These are phyloP conservation scores for Pichia heedii DNA, from an alignment of 805 yeast species.

Conservation along the genomic window DNA sequence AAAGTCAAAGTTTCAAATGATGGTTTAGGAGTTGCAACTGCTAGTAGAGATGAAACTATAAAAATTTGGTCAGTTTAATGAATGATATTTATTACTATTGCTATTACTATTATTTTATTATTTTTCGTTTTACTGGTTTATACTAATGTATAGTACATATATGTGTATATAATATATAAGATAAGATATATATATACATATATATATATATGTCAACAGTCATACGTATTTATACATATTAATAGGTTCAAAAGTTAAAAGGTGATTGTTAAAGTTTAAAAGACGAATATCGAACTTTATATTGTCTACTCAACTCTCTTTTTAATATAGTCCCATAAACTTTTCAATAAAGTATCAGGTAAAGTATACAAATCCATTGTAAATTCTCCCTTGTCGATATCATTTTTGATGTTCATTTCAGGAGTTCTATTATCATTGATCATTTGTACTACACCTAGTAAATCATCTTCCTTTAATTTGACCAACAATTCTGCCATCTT, in stretches of 20 bases:
- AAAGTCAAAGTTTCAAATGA: conserved; percentile 61
- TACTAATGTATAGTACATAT: no score
- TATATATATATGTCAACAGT: no score
- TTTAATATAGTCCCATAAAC: conserved; percentile 90
- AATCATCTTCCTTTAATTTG: conserved; percentile 82
- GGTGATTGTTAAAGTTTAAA: no score
- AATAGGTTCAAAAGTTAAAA: no score
- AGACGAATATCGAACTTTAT: neutral
- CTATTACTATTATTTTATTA: no score
- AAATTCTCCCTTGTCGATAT: conserved; percentile 94
- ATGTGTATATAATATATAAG: no score
- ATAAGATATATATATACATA: no score
- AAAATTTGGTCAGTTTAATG: conserved; percentile 46
- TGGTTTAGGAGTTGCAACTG: conserved; percentile 69
- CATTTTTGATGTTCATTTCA: conserved; percentile 93
- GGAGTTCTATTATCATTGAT: conserved; percentile 91
- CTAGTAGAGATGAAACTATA: conserved; percentile 72
- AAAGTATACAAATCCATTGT: conserved; percentile 91
- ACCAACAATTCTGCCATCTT: conserved; percentile 84
- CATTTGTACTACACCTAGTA: conserved; percentile 94
- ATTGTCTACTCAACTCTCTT: conserved; percentile 37
- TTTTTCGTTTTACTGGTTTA: no score
- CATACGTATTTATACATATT: neutral
- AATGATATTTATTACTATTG: neutral
- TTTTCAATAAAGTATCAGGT: conserved; percentile 83